phyloP scores from a whole-genome alignment of 352 stramenopile species.

The Globisporangium irregulare region DNA sequence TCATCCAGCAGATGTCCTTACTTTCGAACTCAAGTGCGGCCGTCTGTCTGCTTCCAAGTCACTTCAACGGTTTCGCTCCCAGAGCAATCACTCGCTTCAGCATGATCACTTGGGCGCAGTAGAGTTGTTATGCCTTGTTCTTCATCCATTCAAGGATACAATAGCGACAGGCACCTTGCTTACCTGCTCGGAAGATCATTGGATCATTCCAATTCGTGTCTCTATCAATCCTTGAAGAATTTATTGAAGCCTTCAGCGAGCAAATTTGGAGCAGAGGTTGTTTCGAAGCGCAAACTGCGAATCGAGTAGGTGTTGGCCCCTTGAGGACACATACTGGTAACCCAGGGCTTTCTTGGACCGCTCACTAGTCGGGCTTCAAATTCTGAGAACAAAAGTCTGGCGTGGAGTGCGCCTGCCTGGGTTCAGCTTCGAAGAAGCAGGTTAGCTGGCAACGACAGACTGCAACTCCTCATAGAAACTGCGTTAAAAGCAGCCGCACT shows the following conservation, averaged over 20 bases:
- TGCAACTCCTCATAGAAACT: not conserved
- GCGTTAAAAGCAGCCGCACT: not conserved
- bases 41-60: not conserved
- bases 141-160: not conserved
- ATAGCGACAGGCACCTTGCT: not conserved
- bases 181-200: not conserved
- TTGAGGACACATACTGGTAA: too few relatives aligned
- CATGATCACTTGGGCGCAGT: not conserved
- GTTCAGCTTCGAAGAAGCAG: not conserved
- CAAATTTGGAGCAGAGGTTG: not conserved
- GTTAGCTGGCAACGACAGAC: not conserved
- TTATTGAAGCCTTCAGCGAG: not conserved
- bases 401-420: not conserved
- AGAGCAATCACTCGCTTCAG: not conserved
- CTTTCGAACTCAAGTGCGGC: not conserved
- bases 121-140: not conserved
- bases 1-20: not conserved
- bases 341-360: too few relatives aligned
- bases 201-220: not conserved
- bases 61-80: not conserved
- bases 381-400: not conserved
- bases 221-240: not conserved
- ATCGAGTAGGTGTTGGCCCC: too few relatives aligned
- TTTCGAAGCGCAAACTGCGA: too few relatives aligned
- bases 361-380: not conserved